Evolutionary conservation across 1,139 yeast species (phyloP), one percentile per base, ranked within the genome.

Genomic region (Debaryomyces fabryi): DNA sequence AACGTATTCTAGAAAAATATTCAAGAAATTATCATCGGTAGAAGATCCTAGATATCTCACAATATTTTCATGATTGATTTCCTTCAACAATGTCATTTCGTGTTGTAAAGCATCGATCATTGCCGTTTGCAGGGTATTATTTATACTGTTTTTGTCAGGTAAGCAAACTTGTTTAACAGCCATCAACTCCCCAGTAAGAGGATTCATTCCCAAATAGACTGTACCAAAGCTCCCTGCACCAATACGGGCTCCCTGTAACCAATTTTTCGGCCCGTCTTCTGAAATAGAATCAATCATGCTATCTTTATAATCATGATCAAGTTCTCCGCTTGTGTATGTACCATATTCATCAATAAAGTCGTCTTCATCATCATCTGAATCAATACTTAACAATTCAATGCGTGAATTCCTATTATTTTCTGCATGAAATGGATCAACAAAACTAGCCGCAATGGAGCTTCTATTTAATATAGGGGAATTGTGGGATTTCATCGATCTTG

Each of bases 181-280:
- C 96, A 93, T 90, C 47, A 93, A 74, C 62, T 91, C 98, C 39
- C 99, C 99, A 0, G 96, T 91, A 39, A 86, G 71, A 1, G 96
- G 88, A 62, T 91, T 90, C 86, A 93, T 85, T 1, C 97, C 99
- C 39, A 93, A 74, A 55, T 87, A 92, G 1, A 93, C 99, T 2
- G 90, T 85, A 30, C 98, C 99, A 72, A 91, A 93, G 54, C 96
- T 86, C 3, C 99, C 99, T 3, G 96, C 85, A 0, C 99, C 99
- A 55, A 93, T 90, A 39, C 92, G 74, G 0, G 96, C 89, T 24
- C 99, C 99, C 59, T 87, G 87, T 44, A 91, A 77, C 98, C 98
- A 93, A 42, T 86, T 79, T n/a, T 83, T 74, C 4, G 93, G 92
- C 3, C 86, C 74, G 35, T 69, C 65, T 43, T 62, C 72, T 29